Evolutionary conservation across 441 rosid species (phyloP), one percentile per base, ranked within the genome.

Genomic region (Mallotus japonicus): DNA sequence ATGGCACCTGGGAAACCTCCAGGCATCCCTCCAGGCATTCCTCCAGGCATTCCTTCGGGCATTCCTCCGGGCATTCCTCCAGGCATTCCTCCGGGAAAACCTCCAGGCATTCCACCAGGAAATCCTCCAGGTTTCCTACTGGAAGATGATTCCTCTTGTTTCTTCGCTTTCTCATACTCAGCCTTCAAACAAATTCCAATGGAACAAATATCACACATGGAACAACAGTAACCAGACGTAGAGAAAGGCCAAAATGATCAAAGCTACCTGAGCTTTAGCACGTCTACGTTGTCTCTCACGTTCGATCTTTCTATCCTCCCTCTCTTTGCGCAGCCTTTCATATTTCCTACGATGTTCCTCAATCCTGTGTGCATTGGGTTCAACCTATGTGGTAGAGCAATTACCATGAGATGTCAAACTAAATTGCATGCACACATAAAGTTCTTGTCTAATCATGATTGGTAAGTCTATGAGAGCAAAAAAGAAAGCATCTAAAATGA

Each of bases 321-420:
- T 84, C 80, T 95, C 98, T 84, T 86, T 95, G 16, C 77, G 80
- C 80, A 95, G 64, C 75, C 96, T 90, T 58, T 92, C 98, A 81
- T 95, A 92, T 86, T 95, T 95, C 83, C 97, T 84, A 24, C 86
- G 91, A 78, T 95, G 99, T 84, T 95, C 98, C 81, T 95, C 97
- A 66, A 95, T 85, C 77, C 77, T 89, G 65, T 86, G 97, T 5
- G 89, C 92, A 72, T 95, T 92, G 19, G 99, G 98, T 75, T 95
- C 97, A 79, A 95, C 99, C 99, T 95, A 80, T 66, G 73, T n/a
- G 65, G 72, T 22, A 65, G 62, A 71, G 65, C 56, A 73, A 61
- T 47, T 57, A 3, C 62, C 28, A 51, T 67, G 67, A 67, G 59
- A 75, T 12, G 20, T 19, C 53, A 61, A 37, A 60, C 4, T 15